Conservation (phyloP, 768 basidiomycete species). For the Collybia sp. region DNA sequence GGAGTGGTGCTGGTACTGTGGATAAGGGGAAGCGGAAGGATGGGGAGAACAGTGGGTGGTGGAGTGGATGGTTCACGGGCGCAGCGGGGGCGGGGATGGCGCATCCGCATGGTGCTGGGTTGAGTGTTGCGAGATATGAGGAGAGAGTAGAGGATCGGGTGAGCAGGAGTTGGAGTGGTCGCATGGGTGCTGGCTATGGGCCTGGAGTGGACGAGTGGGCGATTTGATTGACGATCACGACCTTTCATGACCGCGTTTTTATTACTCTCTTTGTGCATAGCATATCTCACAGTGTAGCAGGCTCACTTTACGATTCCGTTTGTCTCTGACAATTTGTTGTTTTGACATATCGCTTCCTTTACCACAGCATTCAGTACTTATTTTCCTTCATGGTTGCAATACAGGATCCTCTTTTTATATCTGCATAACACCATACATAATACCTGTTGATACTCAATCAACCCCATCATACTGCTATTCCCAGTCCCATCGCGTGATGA, state of each 20-base stretch:
- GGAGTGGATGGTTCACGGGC: no score
- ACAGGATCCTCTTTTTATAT: no score
- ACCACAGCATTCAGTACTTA: no score
- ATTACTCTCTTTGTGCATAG: neutral
- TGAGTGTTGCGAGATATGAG: conserved; percentile 28
- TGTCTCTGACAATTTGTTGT: neutral
- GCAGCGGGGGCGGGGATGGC: conserved; percentile 9
- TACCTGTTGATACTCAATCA: no score
- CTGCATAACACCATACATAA: no score
- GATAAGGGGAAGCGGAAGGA: no score
- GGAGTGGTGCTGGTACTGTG: no score
- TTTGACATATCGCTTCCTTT: neutral
- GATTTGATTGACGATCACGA: conserved; percentile 24
- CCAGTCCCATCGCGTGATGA: no score
- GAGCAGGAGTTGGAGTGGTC: conserved; percentile 42
- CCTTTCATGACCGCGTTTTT: neutral
- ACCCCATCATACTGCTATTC: no score
- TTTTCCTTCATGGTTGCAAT: no score
- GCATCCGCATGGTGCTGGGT: conserved; percentile 11
- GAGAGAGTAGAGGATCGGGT: conserved; percentile 51
- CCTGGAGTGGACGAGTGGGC: conserved; percentile 53
- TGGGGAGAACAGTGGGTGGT: no score
- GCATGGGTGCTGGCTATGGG: conserved; percentile 28
- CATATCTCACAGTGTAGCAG: neutral
- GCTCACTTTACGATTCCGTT: neutral